Base-by-base conservation (phyloP, 129 eudicot genomes). In the Flaveria linearis region DNA sequence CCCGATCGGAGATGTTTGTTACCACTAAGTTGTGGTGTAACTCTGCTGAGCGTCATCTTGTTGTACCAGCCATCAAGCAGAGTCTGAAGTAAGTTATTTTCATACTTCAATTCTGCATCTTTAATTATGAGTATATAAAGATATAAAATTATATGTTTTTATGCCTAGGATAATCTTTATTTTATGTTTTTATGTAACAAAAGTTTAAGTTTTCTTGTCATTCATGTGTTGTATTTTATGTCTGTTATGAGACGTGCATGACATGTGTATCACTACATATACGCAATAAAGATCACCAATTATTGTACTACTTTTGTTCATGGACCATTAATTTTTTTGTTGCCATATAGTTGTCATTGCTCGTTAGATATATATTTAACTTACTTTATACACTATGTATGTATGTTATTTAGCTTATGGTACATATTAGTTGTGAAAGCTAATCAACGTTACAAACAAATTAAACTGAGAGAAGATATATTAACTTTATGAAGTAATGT, bases 1-100 rank as follows among this genome's bases (percentile, higher is more conserved):
- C 72, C 39, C 53, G 72, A 69, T 46, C 56, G 3, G 73, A 68
- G 73, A 9, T 68, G 11, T 68, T 68, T 25, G 20, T 69, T 36
- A 69, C 73, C 18, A 69, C 73, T 0, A 69, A 69, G 73, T 6
- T 43, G 39, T 45, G 73, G 73, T 69, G 73, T 69, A n/a, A 68
- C 13, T 13, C 43, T 5, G 46, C 58, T 22, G 74, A 69, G 5
- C 58, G 60, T 13, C 74, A 47, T 68, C 73, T 66, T 66, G 71
- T 66, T 36, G 9, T 66, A 39, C 50, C 71, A 0, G 74, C 60
- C 22, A 47, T 69, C 43, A 69, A 69, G 23, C 14, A 47, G 15
- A 47, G 60, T 47, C 60, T 47, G 43, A 5, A 25, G 60, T 69
- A 47, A 25, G 74, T 1, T 23, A 7, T 1, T 12, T 55, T 55